Conservation (phyloP, 2,329 filamentous ascomycete genomes). For the Aspergillus calidoustus region DNA sequence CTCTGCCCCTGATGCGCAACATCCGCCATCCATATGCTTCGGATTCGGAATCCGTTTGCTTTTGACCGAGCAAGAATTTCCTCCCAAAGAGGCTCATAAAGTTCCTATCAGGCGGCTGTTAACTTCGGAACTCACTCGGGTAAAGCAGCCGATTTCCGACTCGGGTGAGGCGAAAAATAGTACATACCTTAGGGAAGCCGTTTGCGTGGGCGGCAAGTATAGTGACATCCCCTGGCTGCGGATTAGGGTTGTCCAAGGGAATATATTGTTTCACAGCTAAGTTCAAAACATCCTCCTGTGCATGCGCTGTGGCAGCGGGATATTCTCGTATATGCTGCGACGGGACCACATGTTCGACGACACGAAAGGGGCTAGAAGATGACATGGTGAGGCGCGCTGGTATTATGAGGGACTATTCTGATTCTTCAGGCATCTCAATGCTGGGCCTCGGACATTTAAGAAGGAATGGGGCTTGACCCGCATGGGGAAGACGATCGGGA, state of each 20-base stretch:
- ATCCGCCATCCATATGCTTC: conserved; percentile 88
- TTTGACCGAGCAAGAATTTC: conserved; percentile 69
- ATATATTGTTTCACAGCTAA: conserved; percentile 88
- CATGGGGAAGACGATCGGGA: conserved; percentile 12
- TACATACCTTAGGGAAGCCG: conserved; percentile 80
- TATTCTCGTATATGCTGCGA: conserved; percentile 84
- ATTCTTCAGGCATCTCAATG: background rate
- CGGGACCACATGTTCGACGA: conserved; percentile 75
- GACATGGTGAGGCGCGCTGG: conserved; percentile 29
- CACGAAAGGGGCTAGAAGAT: conserved; percentile 58
- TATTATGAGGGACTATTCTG: background rate
- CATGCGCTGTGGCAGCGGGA: conserved; percentile 69
- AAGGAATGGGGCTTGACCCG: conserved; percentile 9
- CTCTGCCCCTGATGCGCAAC: conserved; percentile 83
- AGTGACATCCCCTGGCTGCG: conserved; percentile 77
- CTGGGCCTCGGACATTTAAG: background rate
- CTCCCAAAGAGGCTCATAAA: conserved; percentile 92
- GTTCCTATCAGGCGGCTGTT: conserved; percentile 61
- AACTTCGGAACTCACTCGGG: conserved; percentile 3
- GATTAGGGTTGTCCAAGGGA: conserved; percentile 70
- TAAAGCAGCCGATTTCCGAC: background rate
- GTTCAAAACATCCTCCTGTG: conserved; percentile 74
- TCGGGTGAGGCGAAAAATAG: background rate
- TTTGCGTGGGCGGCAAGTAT: conserved; percentile 89
- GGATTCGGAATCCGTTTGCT: conserved; percentile 68